Percentiles rank a stretch among this genome's conserved stretches.
These are phyloP conservation scores for Curvularia eragrostidis DNA, from an alignment of 2,329 filamentous ascomycete species.

Conservation along the genomic window DNA sequence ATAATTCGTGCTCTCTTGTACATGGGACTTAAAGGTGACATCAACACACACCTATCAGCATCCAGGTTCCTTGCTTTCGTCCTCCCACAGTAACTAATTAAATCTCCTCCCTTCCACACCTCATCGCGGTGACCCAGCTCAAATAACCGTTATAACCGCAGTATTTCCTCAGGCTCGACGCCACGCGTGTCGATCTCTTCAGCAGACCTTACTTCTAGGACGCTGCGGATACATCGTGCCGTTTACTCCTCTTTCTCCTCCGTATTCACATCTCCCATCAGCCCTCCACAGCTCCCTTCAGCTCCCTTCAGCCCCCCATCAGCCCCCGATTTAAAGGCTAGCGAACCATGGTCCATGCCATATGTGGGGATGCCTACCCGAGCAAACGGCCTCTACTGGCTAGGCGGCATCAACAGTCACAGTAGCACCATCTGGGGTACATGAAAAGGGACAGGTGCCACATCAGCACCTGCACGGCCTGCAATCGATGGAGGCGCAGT, in stretches of 20 bases:
- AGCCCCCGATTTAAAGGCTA: too few species aligned
- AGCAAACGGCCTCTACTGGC: neutral
- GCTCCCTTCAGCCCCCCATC: too few species aligned
- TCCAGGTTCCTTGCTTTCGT: neutral
- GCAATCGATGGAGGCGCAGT: neutral
- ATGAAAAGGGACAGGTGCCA: conserved; percentile 11
- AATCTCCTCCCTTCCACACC: neutral
- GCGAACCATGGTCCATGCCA: neutral
- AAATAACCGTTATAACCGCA: neutral
- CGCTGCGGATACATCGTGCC: conserved; percentile 11
- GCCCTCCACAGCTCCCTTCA: too few species aligned
- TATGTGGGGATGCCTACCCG: neutral
- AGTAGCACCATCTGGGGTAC: conserved; percentile 21
- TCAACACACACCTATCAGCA: neutral
- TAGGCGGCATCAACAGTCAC: neutral
- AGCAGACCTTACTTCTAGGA: neutral
- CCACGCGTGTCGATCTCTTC: neutral
- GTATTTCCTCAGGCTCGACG: neutral
- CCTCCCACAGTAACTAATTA: neutral
- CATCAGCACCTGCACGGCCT: conserved; percentile 11
- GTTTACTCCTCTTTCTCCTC: neutral
- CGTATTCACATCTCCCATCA: neutral
- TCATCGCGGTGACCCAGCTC: neutral
- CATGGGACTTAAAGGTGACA: conserved; percentile 3
- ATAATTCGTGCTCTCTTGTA: neutral